Evolutionary conservation across 345 rosid species (phyloP), one percentile per base, ranked within the genome.

Genomic region (Trapa bicornis): DNA sequence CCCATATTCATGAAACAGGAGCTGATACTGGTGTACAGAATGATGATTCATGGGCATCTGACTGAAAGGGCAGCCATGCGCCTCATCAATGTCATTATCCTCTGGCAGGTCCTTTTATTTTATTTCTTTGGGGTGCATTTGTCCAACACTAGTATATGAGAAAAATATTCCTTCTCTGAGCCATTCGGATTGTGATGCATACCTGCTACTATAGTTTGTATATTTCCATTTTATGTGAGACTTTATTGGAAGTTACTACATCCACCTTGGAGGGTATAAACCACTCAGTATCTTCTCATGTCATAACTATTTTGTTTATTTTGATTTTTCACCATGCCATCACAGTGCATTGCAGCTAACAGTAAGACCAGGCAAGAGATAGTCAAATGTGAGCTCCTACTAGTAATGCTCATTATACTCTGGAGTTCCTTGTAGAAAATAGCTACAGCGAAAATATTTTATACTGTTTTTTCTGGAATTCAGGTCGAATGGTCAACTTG

Each of bases 71-170:
- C 67, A 36, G 67, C 66, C 61, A 66, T 66, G 70, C 70, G 74
- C 58, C 74, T 66, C 54, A 66, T 67, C 63, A 66, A 72, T 66
- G 74, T 66, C 65, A 58, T 66, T 52, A 72, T 67, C 43, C 22
- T 72, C 43, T 66, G 66, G 41, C 68, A 70, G 68, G 73, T 70
- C n/a, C 47, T 42, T 16, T 5, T 37, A 2, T 38, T 38, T 7
- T 32, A 8, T 58, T 32, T 33, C 5, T 32, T 58, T 7, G 6
- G 32, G 60, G 29, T n/a, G 35, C 12, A 7, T 45, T 17, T 54
- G 5, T 12, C 22, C 60, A 54, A 29, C 29, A 35, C 38, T 58
- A 16, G 63, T 58, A 1, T 10, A 6, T 32, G 22, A 50, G 56
- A 16, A 50, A 41, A 50, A 50, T 14, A 50, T 15, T 50, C 56